Evolutionary conservation across 192 early-diverging fungal species (phyloP), one percentile per base, ranked within the genome.

Genomic region (Entrophospora sp.): DNA sequence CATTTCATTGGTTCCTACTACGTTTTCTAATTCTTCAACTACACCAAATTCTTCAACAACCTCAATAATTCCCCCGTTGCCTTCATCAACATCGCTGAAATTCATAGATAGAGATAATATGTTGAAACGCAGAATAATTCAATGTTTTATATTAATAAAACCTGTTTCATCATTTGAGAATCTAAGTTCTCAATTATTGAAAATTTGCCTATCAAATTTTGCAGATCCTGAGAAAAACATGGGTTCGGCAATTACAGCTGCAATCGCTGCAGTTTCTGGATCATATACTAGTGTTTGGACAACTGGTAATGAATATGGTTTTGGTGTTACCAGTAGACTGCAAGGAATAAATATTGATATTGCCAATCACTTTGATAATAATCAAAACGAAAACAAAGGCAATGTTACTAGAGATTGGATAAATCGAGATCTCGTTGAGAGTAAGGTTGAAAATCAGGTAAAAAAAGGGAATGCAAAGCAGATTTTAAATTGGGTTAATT

Each of bases 81-180:
- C 71, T 28, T 43, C 73, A 61, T 71, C 79, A 35, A 34, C 67
- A 7, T 73, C 66, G 14, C 25, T 75, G 12, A 72, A 77, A 24
- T 75, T 84, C 32, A 70, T 76, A 4, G 79, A 87, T 25, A 75
- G 80, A 43, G 86, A 89, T 59, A 80, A 81, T 68, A 71, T 73
- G 18, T 63, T 93, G 18, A 71, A 83, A 48, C 77, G 82, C 32
- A 76, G 89, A 16, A 73, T 92, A 7, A 88, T 88, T 61, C 71
- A 84, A 68, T 93, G 91, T 51, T 93, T 86, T 64, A 74, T 79
- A 0, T 74, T 84, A 0, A 77, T 83, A 60, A 73, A 79, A 22
- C 69, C 79, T 14, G 56, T 83, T 0, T 85, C 82, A 8, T 84
- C 75, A 6, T 80, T 74, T 37, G 82, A 84, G 27, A 72, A 76